These are phyloP conservation scores for Penium margaritaceum DNA, from an alignment of 139 green algal species.

Conservation along the genomic window DNA sequence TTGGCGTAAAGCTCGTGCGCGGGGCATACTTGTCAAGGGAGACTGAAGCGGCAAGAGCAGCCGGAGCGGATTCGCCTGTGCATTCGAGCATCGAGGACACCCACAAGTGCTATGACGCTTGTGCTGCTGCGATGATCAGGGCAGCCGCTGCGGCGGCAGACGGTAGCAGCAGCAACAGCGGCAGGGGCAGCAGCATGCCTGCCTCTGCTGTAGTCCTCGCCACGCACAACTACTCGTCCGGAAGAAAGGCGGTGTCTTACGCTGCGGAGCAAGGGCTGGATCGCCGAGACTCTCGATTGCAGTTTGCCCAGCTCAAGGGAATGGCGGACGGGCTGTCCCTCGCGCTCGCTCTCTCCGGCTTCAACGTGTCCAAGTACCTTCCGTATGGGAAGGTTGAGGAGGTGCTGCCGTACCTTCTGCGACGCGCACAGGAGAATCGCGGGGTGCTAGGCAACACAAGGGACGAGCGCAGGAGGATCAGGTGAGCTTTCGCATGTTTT, in stretches of 20 bases:
- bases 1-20: slow-evolving; percentile 43
- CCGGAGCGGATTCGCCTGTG: slow-evolving; percentile 6
- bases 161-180: too few species aligned
- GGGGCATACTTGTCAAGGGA: slow-evolving; percentile 38
- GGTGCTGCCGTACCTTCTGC: slow-evolving; percentile 39
- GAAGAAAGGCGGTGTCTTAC: neutral
- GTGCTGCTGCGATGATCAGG: slow-evolving; percentile 37
- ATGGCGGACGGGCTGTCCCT: slow-evolving; percentile 43
- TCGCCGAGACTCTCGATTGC: slow-evolving; percentile 7
- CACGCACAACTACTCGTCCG: slow-evolving; percentile 47
- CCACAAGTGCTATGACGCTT: slow-evolving; percentile 31
- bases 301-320: slow-evolving; percentile 45
- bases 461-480: slow-evolving; percentile 8
- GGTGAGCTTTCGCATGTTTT: too few species aligned
- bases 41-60: neutral
- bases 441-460: slow-evolving; percentile 32
- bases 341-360: neutral
- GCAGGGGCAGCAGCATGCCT: neutral
- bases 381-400: slow-evolving; percentile 18
- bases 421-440: slow-evolving; percentile 40
- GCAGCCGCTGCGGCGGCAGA: neutral
- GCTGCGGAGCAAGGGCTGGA: slow-evolving; percentile 1
- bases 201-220: slow-evolving; percentile 21
- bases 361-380: slow-evolving; percentile 36
- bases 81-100: slow-evolving; percentile 27